Evolutionary conservation across 306 rosid species (phyloP).

Genomic region (Acacia acuminata): DNA sequence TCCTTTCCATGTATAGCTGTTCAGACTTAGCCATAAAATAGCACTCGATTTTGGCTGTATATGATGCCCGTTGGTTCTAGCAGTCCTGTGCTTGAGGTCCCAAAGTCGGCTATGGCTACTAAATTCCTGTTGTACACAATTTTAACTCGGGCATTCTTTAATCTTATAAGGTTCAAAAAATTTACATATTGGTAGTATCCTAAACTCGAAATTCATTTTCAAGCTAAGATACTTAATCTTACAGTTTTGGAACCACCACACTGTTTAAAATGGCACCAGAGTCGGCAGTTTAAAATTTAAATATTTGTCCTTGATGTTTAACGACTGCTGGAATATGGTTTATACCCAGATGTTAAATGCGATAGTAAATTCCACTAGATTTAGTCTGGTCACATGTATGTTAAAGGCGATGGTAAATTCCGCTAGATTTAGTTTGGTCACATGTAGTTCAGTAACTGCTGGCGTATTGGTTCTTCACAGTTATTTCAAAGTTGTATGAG

Average conservation of each 20-base stretch:
- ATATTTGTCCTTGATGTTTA: background rate
- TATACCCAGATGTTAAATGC: background rate
- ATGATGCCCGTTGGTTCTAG: background rate
- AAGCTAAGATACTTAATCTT: background rate
- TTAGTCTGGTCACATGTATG: background rate
- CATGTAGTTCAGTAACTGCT: background rate
- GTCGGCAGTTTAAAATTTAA: background rate
- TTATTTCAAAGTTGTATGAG: background rate
- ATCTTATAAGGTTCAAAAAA: background rate
- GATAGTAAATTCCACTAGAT: slow-evolving; percentile 2
- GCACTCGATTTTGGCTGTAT: background rate
- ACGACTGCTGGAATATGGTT: background rate
- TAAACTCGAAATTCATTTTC: background rate
- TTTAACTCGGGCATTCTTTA: background rate
- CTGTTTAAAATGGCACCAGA: background rate
- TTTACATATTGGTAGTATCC: background rate
- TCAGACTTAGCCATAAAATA: background rate
- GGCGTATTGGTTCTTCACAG: background rate
- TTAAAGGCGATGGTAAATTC: no score
- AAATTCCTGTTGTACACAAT: background rate
- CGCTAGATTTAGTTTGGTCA: no score
- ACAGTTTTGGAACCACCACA: background rate
- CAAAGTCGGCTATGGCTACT: background rate
- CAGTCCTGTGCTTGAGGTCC: background rate
- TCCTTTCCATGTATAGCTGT: background rate